phyloP scores from a whole-genome alignment of 139 green algal genomes.

The Volvox reticuliferus region DNA sequence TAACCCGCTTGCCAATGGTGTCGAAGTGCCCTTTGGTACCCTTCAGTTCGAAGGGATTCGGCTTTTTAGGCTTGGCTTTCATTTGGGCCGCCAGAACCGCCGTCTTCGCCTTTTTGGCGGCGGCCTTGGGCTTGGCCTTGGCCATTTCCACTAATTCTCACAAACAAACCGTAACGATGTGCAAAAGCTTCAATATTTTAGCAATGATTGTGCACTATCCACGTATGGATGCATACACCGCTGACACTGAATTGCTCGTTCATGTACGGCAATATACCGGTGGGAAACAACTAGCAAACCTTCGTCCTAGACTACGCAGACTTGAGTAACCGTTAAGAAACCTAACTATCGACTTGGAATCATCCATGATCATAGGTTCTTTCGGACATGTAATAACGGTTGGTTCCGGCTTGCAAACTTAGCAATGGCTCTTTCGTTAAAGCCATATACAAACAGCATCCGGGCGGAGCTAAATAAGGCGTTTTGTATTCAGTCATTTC shows the following conservation, averaged over 20 bases:
- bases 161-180: too few relatives aligned
- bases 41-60: slow-evolving; percentile 72
- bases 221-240: too few relatives aligned
- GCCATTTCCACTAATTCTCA: too few relatives aligned
- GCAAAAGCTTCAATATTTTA: too few relatives aligned
- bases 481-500: slow-evolving; percentile 64
- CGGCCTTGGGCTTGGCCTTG: slow-evolving; percentile 38
- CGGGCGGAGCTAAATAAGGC: slow-evolving; percentile 43
- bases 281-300: too few relatives aligned
- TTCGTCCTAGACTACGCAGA: too few relatives aligned
- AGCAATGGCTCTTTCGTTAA: slow-evolving; percentile 27
- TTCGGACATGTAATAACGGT: too few relatives aligned
- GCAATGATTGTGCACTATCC: not conserved
- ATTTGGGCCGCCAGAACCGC: slow-evolving; percentile 27
- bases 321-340: too few relatives aligned
- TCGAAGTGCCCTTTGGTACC: slow-evolving; percentile 66
- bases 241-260: too few relatives aligned
- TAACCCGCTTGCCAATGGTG: slow-evolving; percentile 54
- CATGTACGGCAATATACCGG: too few relatives aligned
- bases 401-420: not conserved
- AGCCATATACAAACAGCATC: slow-evolving; percentile 38
- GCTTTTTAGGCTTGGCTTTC: slow-evolving; percentile 46
- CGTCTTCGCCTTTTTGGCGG: slow-evolving; percentile 4
- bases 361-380: too few relatives aligned
- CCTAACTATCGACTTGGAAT: too few relatives aligned